A percentile compares a stretch with the other conserved stretches of the same genome.
Conservation (phyloP, 2,329 filamentous ascomycete species). For the Ophiostoma australiae region DNA sequence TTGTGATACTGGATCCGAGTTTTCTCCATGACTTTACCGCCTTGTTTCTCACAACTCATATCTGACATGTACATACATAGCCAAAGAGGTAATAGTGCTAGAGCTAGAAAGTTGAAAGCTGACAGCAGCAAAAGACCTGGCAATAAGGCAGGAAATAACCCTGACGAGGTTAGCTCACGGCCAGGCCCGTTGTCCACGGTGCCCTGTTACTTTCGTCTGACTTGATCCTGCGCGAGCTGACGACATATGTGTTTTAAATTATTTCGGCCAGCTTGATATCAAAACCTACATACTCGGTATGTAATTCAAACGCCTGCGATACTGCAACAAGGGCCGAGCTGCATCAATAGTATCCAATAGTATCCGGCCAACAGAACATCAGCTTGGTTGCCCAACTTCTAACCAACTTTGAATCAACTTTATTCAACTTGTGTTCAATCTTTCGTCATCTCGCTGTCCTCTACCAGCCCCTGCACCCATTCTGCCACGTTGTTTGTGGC, state of each 20-base stretch:
- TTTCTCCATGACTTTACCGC: neutral
- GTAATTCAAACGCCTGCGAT: too few species aligned
- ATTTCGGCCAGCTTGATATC: too few species aligned
- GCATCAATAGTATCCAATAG: neutral
- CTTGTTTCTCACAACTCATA: neutral
- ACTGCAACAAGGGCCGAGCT: neutral
- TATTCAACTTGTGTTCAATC: neutral
- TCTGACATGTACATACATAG: neutral
- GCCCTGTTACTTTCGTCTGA: neutral
- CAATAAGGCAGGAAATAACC: neutral
- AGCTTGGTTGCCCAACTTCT: neutral
- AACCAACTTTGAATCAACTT: too few species aligned
- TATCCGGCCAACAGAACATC: neutral
- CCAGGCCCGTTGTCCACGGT: neutral
- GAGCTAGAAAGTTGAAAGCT: neutral
- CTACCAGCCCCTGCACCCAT: neutral
- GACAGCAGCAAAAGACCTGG: neutral
- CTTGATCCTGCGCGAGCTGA: neutral
- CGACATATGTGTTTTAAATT: neutral
- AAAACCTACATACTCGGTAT: too few species aligned
- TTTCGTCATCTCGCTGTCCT: neutral
- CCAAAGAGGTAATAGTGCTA: too few species aligned
- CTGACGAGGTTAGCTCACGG: neutral
- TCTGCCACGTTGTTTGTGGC: slow-evolving; percentile 8
- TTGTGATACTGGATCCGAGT: neutral